Evolutionary conservation across 805 yeast genomes (phyloP), one percentile per base, ranked within the genome.

Genomic region (Isabelozyma pseudorhagii): DNA sequence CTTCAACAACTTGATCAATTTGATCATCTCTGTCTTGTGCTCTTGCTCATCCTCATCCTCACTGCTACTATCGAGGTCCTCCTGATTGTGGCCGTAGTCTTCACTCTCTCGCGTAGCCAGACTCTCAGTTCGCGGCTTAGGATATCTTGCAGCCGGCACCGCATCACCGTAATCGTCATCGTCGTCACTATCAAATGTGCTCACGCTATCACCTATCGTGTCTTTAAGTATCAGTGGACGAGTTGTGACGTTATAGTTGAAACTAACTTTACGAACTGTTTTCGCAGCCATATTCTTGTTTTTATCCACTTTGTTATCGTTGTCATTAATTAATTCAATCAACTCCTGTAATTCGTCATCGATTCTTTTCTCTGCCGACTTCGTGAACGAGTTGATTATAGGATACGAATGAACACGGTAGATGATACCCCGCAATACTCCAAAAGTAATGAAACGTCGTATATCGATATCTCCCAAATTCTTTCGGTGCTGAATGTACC

Each of bases 341-440:
- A 60, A 52, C 11, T 61, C 57, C 10, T 56, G 53, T 8, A 60
- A 55, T 42, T 59, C 62, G 29, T 52, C 51, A 5, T 49, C 56
- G 27, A 57, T 63, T 14, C 54, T 59, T 40, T 55, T 62, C 44
- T 75, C 80, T 3, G 71, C 59, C 0, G 73, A 64, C 40, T 68
- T 66, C n/a, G 68, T 66, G 11, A 77, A 60, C 42, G 68, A 64
- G 36, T 66, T 71, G 46, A 81, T 64, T 1, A 89, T 69, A 0
- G 98, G 97, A 60, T 82, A 89, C 17, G 91, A 73, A 48, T 87
- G 79, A 1, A 91, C 87, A 46, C 97, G 70, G 62, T 91, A 91
- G 8, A 96, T 85, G 5, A 94, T 60, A 0, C 96, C 90, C 52
- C 90, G 80, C 21, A 89, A 72, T 2, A 89, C 78, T 1, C 99